phyloP scores from a whole-genome alignment of 768 basidiomycete genomes.

The Rickenella mellea region DNA sequence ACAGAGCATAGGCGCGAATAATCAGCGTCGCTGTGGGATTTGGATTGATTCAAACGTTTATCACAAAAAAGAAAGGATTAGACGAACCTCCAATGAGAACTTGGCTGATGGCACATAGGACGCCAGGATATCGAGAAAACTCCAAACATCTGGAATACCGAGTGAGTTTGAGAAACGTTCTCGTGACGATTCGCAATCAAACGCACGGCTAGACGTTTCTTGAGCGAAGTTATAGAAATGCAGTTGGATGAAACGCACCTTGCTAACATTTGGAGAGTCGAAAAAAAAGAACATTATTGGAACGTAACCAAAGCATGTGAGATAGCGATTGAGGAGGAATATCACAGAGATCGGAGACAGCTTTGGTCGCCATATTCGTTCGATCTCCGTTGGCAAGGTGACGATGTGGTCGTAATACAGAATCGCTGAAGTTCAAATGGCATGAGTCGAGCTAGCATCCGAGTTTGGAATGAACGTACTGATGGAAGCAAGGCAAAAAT shows the following conservation, averaged over 20 bases:
- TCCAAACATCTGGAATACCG: not conserved
- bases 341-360: not conserved
- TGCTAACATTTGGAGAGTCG: no score
- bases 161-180: no score
- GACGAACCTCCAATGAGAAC: not conserved
- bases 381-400: not conserved
- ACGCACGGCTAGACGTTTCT: no score
- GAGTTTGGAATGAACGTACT: no score
- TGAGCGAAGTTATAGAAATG: no score
- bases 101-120: not conserved
- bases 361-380: not conserved
- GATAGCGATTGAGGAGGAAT: not conserved
- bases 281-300: not conserved
- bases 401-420: not conserved
- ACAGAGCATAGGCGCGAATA: not conserved
- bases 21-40: not conserved
- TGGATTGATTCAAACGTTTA: not conserved
- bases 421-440: conserved; percentile 1
- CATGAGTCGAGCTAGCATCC: no score
- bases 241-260: no score
- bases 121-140: not conserved
- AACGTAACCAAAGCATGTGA: not conserved
- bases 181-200: no score
- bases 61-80: not conserved
- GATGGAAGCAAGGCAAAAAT: no score